These are phyloP conservation scores for Pleoardoris graminearum DNA, from an alignment of 2,329 filamentous ascomycete species.

Conservation along the genomic window DNA sequence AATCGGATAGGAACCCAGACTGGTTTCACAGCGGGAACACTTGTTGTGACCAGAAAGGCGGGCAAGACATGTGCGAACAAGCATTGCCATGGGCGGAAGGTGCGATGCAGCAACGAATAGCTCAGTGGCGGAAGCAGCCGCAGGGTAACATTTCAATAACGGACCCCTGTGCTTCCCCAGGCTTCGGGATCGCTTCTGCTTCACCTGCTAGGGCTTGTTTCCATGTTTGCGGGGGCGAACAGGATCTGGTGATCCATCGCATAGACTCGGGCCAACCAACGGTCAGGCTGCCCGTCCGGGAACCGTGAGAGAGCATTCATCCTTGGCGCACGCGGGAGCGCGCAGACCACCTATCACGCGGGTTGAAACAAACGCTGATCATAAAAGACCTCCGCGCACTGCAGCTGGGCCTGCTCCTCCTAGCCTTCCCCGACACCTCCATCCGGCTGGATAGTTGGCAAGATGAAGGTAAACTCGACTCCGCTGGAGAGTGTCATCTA, in stretches of 20 bases:
- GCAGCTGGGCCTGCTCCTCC: slow-evolving; percentile 1
- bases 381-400: slow-evolving; percentile 10
- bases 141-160: slow-evolving; percentile 15
- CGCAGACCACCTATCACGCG: slow-evolving; percentile 30
- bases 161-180: slow-evolving; percentile 28
- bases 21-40: background rate
- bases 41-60: background rate
- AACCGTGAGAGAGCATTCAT: slow-evolving; percentile 15
- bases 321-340: slow-evolving; percentile 12
- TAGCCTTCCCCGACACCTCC: background rate
- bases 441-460: slow-evolving; percentile 21
- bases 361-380: slow-evolving; percentile 13
- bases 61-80: background rate
- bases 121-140: too few relatives aligned
- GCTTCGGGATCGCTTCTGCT: slow-evolving; percentile 17
- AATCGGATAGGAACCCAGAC: background rate
- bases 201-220: slow-evolving; percentile 25
- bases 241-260: slow-evolving; percentile 17
- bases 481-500: background rate
- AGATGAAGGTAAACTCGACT: slow-evolving; percentile 34
- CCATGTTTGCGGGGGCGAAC: slow-evolving; percentile 29
- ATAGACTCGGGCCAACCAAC: slow-evolving; percentile 7
- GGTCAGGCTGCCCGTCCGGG: background rate
- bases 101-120: background rate
- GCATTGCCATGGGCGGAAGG: slow-evolving; percentile 3